Conservation (phyloP, 192 early-diverging fungal species). For the Hyaloraphidium curvatum region DNA sequence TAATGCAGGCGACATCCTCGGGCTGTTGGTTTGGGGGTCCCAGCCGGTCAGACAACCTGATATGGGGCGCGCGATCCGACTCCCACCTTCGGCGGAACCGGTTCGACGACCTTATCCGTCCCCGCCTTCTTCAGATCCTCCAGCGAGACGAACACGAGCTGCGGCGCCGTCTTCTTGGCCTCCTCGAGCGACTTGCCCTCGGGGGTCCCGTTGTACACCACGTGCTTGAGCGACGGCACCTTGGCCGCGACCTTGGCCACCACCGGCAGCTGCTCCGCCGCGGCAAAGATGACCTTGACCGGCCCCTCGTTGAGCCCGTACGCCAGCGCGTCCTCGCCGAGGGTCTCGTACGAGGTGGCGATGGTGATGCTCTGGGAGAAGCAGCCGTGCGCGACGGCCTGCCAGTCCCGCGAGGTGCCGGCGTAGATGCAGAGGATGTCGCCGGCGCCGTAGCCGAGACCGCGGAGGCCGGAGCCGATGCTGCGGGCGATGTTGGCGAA, state of each 20-base stretch:
- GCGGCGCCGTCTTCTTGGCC: not conserved
- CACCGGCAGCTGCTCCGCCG: conserved; percentile 45
- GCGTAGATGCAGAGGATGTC: conserved; percentile 44
- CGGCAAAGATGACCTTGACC: conserved; percentile 48
- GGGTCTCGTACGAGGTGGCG: conserved; percentile 65
- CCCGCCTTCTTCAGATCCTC: conserved; percentile 49
- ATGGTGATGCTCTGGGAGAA: conserved; percentile 53
- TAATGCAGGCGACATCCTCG: conserved; percentile 4
- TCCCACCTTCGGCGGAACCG: conserved; percentile 39
- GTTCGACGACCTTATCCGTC: conserved; percentile 34
- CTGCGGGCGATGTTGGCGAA: not conserved
- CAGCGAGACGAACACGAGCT: conserved; percentile 28
- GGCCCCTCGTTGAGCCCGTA: conserved; percentile 72
- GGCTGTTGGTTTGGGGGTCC: not conserved
- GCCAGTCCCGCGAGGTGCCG: conserved; percentile 44
- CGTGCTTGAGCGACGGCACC: conserved; percentile 34
- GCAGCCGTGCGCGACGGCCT: conserved; percentile 34
- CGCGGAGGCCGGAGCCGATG: conserved; percentile 41
- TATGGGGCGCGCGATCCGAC: too few species aligned
- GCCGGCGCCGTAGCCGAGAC: conserved; percentile 32
- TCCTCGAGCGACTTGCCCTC: conserved; percentile 13
- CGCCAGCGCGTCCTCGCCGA: conserved; percentile 63
- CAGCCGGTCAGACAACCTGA: too few species aligned
- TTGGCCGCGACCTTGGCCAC: conserved; percentile 35
- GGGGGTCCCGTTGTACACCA: conserved; percentile 51